Percentiles rank a stretch among this genome's conserved stretches.
Evolutionary conservation across 2,329 filamentous ascomycete genomes (phyloP).

Genomic region (Zymoseptoria crescenta): DNA sequence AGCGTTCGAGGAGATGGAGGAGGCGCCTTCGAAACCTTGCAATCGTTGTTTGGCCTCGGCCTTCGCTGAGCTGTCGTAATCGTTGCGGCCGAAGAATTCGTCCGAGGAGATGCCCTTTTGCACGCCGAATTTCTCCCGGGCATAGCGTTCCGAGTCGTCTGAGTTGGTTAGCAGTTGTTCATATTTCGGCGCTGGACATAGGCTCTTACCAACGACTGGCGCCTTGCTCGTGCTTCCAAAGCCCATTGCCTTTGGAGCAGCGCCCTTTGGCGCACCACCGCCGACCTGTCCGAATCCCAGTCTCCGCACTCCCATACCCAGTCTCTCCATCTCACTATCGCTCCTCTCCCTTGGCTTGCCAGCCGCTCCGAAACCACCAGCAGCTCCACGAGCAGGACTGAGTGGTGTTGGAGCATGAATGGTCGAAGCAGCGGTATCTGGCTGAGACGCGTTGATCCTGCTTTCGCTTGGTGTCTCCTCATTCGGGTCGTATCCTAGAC

Average conservation of each 20-base stretch:
- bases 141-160: conserved; percentile 73
- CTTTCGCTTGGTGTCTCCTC: conserved; percentile 54
- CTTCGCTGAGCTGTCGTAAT: conserved; percentile 72
- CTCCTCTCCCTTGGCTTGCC: conserved; percentile 44
- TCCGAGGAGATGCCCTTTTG: conserved; percentile 98
- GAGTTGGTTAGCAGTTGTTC: neutral
- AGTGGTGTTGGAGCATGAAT: conserved; percentile 71
- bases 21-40: conserved; percentile 86
- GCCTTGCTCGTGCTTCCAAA: conserved; percentile 67
- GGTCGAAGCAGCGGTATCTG: conserved; percentile 37
- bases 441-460: conserved; percentile 39
- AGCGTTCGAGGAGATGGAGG: conserved; percentile 87
- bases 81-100: conserved; percentile 91
- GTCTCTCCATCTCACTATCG: conserved; percentile 72
- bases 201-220: conserved; percentile 52
- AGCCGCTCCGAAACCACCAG: conserved; percentile 55
- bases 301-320: conserved; percentile 81
- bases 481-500: conserved; percentile 90
- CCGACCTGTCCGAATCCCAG: conserved; percentile 85
- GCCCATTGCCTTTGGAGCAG: conserved; percentile 58
- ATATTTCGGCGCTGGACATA: neutral
- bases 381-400: conserved; percentile 48
- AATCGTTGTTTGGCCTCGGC: conserved; percentile 80
- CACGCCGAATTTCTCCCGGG: conserved; percentile 76
- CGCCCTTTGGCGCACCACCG: conserved; percentile 34